Base-by-base conservation (phyloP, 495 filamentous ascomycete genomes). In the Neurospora sp. region DNA sequence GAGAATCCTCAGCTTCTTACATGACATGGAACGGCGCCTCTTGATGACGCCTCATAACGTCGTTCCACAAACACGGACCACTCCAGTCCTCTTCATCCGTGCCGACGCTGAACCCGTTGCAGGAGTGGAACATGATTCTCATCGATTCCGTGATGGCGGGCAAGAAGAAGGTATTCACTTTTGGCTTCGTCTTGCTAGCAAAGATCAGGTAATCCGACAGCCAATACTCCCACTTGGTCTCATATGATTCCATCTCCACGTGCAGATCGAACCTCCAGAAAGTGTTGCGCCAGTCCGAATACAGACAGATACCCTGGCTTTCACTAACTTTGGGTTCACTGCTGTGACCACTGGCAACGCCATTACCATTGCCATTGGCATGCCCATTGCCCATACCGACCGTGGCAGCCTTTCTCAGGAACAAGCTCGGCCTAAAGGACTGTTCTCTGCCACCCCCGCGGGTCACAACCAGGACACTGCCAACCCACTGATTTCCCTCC, bases 51-150 rank as follows among this genome's bases (percentile, higher is more conserved):
- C 94, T 87, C 76, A 94, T 80, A 14, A 96, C 94, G 76, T 97
- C 94, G 74, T 96, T 95, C 95, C 95, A 97, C 70, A 97, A 85
- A 20, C 88, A 90, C 10, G 91, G 89, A 0, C 95, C 95, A 61
- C 89, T 88, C 89, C 90, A 97, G 42, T 89, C 91, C 2, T 93
- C 87, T 82, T 94, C 90, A 79, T 97, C 92, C 8, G 93, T 97
- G 68, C 94, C 94, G 37, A 97, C 93, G 53, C 92, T 95, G 82
- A 98, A 97, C 69, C 95, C 95, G 83, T 97, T 98, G 83, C 94
- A 97, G 38, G 93, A 97, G 82, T 97, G 91, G 82, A 98, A 97
- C 87, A 97, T 93, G 73, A 97, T 91, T 74, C 94, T 89, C 94
- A 98, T 97, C 31, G 92, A 94, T 81, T 97, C 90, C 38, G 88